Percentiles rank a stretch among this genome's conserved stretches.
Evolutionary conservation across 1,284 basidiomycete species (phyloP).

Genomic region (Wolfiporia cocos): DNA sequence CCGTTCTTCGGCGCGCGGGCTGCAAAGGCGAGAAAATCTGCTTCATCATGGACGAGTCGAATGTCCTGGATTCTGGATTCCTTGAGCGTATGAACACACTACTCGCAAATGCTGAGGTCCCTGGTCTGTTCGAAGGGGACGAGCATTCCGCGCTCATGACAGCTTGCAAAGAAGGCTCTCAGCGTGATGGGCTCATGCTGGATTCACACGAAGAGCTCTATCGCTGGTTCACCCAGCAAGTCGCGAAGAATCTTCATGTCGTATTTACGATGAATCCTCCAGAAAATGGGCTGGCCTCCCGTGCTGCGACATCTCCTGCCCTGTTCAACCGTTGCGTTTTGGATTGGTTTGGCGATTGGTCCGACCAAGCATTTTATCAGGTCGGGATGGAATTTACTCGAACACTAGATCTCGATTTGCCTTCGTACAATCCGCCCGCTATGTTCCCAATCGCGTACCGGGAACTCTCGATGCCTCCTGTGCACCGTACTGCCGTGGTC

Average conservation of each 20-base stretch:
- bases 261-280: slow-evolving; percentile 99
- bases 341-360: slow-evolving; percentile 99
- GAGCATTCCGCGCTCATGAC: slow-evolving; percentile 97
- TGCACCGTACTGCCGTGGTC: slow-evolving; percentile 84
- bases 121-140: slow-evolving; percentile 97
- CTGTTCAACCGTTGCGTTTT: slow-evolving; percentile 97
- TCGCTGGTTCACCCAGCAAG: slow-evolving; percentile 96
- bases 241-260: slow-evolving; percentile 94
- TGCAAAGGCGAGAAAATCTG: slow-evolving; percentile 99
- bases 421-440: slow-evolving; percentile 70
- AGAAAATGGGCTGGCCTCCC: slow-evolving; percentile 88
- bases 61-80: slow-evolving; percentile 97
- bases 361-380: slow-evolving; percentile 95
- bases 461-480: slow-evolving; percentile 73
- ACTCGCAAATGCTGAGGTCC: slow-evolving; percentile 98
- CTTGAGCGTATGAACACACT: slow-evolving; percentile 99
- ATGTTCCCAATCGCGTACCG: slow-evolving; percentile 89
- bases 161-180: slow-evolving; percentile 97
- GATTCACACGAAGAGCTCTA: slow-evolving; percentile 97
- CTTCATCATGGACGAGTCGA: slow-evolving; percentile 99
- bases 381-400: slow-evolving; percentile 95
- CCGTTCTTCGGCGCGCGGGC: slow-evolving; percentile 88
- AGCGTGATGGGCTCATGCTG: slow-evolving; percentile 95
- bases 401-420: slow-evolving; percentile 83
- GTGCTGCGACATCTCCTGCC: slow-evolving; percentile 95